These are phyloP conservation scores for Jatropha curcas DNA, from an alignment of 345 rosid genomes.

Conservation along the genomic window DNA sequence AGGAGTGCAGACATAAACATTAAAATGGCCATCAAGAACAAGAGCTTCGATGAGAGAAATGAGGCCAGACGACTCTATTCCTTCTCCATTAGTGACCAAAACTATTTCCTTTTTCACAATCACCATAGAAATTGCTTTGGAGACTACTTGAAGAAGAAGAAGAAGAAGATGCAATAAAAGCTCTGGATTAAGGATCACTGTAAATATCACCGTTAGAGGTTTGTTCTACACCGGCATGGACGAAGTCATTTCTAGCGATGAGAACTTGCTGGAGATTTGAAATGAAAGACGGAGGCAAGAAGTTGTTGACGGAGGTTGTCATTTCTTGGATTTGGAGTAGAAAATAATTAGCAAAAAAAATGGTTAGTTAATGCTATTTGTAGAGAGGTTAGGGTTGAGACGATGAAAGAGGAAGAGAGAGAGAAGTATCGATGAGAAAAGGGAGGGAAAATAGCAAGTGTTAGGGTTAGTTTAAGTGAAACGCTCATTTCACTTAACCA, in stretches of 20 bases:
- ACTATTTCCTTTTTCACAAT: conserved; percentile 24
- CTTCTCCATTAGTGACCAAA: conserved; percentile 40
- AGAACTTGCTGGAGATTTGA: conserved; percentile 40
- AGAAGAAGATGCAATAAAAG: not conserved
- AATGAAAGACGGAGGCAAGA: conserved; percentile 37
- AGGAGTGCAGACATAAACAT: conserved; percentile 41
- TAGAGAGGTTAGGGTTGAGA: too few species aligned
- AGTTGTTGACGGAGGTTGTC: conserved; percentile 30
- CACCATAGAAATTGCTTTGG: conserved; percentile 2
- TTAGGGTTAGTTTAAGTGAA: too few species aligned
- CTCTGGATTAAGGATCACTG: not conserved
- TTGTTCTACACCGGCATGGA: not conserved
- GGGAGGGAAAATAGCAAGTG: too few species aligned
- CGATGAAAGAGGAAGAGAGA: too few species aligned
- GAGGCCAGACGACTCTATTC: conserved; percentile 44
- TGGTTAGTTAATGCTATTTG: not conserved
- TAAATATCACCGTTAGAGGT: not conserved
- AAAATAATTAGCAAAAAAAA: not conserved
- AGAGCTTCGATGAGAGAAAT: conserved; percentile 35
- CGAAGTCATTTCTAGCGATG: conserved; percentile 18
- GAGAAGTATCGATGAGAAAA: too few species aligned
- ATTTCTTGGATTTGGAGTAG: not conserved
- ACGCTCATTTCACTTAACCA: too few species aligned
- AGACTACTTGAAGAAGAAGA: not conserved
- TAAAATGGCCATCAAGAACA: conserved; percentile 22